Evolutionary conservation across 176 grass and related monocot species (phyloP).

Genomic region (Coix lacrymajobi): DNA sequence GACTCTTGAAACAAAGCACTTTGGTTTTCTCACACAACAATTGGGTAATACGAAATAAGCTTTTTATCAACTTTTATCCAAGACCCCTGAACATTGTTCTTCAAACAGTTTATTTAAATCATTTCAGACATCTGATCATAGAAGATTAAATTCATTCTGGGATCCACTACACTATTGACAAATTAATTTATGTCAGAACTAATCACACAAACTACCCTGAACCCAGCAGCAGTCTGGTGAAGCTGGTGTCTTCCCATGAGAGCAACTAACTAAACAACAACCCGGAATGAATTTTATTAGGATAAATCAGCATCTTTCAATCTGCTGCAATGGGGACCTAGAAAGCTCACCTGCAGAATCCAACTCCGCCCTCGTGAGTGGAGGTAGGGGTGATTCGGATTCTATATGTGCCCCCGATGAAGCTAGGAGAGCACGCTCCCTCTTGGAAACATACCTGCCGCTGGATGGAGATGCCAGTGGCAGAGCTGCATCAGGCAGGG

Average conservation of each 20-base stretch:
- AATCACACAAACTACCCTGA: background rate
- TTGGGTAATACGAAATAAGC: background rate
- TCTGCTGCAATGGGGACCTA: background rate
- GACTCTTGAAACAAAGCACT: background rate
- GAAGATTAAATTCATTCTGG: background rate
- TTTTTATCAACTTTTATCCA: background rate
- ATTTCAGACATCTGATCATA: background rate
- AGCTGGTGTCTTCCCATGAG: background rate
- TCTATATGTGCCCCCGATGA: conserved; percentile 5
- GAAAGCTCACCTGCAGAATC: background rate
- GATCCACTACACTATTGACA: background rate
- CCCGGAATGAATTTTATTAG: background rate
- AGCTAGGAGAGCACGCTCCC: conserved; percentile 51
- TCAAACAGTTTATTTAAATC: background rate
- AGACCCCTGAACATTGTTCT: background rate
- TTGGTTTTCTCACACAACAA: background rate
- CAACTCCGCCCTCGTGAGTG: background rate
- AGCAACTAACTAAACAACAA: background rate
- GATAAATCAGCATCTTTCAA: background rate
- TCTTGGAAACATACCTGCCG: conserved; percentile 80
- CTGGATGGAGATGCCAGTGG: background rate
- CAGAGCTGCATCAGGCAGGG: background rate
- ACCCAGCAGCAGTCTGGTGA: background rate
- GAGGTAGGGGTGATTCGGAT: background rate
- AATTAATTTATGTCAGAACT: background rate